Conservation (phyloP, 2,329 filamentous ascomycete species). For the Allantophomopsis cytisporea region DNA sequence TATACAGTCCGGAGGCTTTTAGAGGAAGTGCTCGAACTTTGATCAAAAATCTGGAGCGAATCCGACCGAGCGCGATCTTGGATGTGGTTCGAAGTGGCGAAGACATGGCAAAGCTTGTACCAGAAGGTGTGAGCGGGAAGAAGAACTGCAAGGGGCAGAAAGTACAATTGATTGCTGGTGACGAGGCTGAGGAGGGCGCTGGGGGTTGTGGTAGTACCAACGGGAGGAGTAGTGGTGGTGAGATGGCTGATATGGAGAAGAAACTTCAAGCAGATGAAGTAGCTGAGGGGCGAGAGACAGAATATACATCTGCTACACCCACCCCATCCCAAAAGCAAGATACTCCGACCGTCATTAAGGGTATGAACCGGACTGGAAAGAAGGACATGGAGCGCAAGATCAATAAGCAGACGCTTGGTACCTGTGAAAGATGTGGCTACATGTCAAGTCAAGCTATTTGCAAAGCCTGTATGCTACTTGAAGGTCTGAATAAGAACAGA, state of each 20-base stretch:
- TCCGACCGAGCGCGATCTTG: constrained; percentile 84
- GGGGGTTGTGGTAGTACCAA: constrained; percentile 67
- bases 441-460: constrained; percentile 90
- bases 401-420: constrained; percentile 63
- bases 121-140: constrained; percentile 35
- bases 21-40: constrained; percentile 79
- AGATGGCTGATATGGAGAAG: constrained; percentile 74
- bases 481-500: constrained; percentile 76
- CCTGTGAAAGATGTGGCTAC: constrained; percentile 82
- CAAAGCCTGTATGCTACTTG: constrained; percentile 83
- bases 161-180: constrained; percentile 17
- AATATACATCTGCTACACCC: constrained; percentile 34
- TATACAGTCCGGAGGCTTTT: constrained; percentile 96
- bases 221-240: constrained; percentile 52
- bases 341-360: constrained; percentile 5
- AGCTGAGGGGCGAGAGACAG: constrained; percentile 47
- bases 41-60: constrained; percentile 90
- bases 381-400: constrained; percentile 19
- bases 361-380: constrained; percentile 5
- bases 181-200: constrained; percentile 36
- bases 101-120: constrained; percentile 86
- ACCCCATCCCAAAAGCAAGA: constrained; percentile 15
- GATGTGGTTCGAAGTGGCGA: constrained; percentile 93
- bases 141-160: constrained; percentile 29
- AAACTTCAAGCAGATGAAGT: constrained; percentile 51